Conservation (phyloP, 2,329 filamentous ascomycete genomes). For the Onygenales sp. region DNA sequence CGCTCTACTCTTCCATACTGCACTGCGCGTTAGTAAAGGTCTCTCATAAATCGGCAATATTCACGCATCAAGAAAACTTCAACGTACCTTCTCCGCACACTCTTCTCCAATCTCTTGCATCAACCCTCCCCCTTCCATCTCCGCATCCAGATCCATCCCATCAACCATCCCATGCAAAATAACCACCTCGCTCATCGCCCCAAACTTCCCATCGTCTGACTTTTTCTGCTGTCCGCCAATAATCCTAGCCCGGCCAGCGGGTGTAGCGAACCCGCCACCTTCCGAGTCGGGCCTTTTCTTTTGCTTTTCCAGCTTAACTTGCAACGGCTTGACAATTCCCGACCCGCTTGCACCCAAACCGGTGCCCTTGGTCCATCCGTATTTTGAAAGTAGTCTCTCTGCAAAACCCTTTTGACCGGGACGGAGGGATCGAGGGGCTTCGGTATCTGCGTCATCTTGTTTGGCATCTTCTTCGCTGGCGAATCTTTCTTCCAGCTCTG, state of each 20-base stretch:
- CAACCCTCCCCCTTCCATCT: constrained; percentile 60
- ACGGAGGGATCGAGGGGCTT: constrained; percentile 48
- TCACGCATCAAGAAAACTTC: neutral
- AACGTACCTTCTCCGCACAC: constrained; percentile 63
- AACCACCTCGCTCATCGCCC: constrained; percentile 70
- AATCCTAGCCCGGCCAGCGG: constrained; percentile 65
- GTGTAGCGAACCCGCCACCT: constrained; percentile 66
- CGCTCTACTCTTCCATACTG: constrained; percentile 77
- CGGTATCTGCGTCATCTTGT: constrained; percentile 26
- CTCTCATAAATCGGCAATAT: constrained; percentile 4
- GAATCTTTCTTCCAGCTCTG: constrained; percentile 40
- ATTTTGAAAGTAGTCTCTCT: constrained; percentile 80
- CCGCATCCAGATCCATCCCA: constrained; percentile 68
- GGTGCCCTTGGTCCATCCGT: constrained; percentile 82
- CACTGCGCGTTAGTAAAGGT: constrained; percentile 5
- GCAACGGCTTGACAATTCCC: constrained; percentile 77
- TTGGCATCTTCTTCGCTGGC: constrained; percentile 25
- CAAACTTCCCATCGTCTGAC: constrained; percentile 49
- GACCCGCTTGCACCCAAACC: constrained; percentile 74
- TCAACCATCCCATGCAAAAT: constrained; percentile 78
- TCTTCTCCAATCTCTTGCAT: constrained; percentile 95
- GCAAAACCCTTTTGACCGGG: constrained; percentile 81
- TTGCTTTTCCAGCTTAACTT: constrained; percentile 75
- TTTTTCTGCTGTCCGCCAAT: constrained; percentile 60
- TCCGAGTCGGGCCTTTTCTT: constrained; percentile 70